Evolutionary conservation across 352 stramenopile genomes (phyloP).

Genomic region (Aphanomyces cochlioides): DNA sequence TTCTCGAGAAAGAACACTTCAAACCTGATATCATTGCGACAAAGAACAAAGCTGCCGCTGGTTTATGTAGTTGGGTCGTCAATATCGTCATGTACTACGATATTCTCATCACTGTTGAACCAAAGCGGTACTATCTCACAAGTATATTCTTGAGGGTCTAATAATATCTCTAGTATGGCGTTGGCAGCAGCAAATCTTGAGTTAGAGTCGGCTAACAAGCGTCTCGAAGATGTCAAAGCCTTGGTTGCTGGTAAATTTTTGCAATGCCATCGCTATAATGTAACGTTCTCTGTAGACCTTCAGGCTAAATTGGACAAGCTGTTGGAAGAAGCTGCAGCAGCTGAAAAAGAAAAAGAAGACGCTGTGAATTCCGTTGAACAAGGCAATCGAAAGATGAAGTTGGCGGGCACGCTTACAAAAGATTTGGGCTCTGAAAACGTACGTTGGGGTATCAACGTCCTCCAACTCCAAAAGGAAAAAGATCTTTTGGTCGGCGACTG

Average conservation of each 20-base stretch:
- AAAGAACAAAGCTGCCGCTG: conserved; percentile 93
- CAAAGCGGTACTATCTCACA: conserved; percentile 68
- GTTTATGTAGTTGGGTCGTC: conserved; percentile 92
- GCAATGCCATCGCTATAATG: background rate
- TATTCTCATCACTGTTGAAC: conserved; percentile 91
- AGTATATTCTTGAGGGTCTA: background rate
- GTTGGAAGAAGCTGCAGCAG: conserved; percentile 82
- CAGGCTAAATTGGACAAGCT: conserved; percentile 92
- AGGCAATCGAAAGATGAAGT: conserved; percentile 93
- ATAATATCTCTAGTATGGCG: conserved; percentile 39
- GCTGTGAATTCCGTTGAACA: conserved; percentile 89
- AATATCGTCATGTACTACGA: conserved; percentile 98
- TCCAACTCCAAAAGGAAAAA: conserved; percentile 89
- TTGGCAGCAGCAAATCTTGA: conserved; percentile 89
- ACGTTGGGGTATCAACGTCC: conserved; percentile 92
- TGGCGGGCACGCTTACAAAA: conserved; percentile 92
- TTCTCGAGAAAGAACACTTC: conserved; percentile 93
- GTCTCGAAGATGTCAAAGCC: conserved; percentile 81
- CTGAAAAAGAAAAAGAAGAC: conserved; percentile 91
- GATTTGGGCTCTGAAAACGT: conserved; percentile 95
- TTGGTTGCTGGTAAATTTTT: conserved; percentile 59
- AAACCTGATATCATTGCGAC: conserved; percentile 92
- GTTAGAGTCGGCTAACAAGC: conserved; percentile 87
- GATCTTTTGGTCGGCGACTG: conserved; percentile 92
- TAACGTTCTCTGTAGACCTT: conserved; percentile 48